phyloP scores from a whole-genome alignment of 2,329 filamentous ascomycete species.

The Colletotrichum noveboracense region DNA sequence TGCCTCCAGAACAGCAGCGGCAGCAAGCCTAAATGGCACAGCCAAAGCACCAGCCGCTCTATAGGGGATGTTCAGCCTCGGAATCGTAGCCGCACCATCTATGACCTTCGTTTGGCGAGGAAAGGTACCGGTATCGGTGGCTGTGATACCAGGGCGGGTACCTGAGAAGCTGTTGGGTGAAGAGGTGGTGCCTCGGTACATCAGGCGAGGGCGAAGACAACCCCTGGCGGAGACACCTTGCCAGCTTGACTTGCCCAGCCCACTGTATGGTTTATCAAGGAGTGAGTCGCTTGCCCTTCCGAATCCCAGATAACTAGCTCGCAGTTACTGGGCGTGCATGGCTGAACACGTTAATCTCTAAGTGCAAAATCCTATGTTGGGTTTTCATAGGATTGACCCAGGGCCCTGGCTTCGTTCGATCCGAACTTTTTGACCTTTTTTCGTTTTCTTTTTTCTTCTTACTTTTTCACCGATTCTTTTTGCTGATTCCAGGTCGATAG shows the following conservation, averaged over 20 bases:
- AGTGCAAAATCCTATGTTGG: background rate
- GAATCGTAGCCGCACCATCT: background rate
- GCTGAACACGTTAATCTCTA: background rate
- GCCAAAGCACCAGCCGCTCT: background rate
- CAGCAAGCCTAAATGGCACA: background rate
- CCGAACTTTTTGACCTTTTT: background rate
- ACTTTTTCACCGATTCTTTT: background rate
- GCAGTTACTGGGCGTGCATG: background rate
- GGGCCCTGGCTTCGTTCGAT: background rate
- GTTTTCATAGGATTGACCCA: background rate
- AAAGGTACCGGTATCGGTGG: background rate
- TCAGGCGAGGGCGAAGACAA: background rate
- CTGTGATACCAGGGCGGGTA: background rate
- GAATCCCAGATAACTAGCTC: background rate
- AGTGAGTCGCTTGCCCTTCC: background rate
- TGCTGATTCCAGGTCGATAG: background rate
- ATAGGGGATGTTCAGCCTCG: fast-evolving
- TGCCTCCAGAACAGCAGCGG: background rate
- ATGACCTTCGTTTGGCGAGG: background rate
- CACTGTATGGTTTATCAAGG: background rate
- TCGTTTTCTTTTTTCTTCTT: background rate
- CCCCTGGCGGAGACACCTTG: background rate
- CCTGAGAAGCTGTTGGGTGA: background rate
- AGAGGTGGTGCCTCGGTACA: background rate
- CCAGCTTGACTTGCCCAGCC: background rate